These are phyloP conservation scores for Ustilago shanxiensis DNA, from an alignment of 1,284 basidiomycete genomes.

Conservation along the genomic window DNA sequence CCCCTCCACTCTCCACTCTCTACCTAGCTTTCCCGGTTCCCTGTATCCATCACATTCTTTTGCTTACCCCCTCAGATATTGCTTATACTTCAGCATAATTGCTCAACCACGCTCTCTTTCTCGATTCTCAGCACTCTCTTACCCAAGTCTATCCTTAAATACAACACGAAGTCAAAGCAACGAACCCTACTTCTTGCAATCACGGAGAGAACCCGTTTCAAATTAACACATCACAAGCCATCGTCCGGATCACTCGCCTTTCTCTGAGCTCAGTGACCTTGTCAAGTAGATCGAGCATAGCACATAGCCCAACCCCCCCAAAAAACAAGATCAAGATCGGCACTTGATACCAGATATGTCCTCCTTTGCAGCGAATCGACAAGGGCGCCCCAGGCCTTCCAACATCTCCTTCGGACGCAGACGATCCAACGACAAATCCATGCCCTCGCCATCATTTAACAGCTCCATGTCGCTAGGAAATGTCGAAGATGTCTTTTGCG, in stretches of 20 bases:
- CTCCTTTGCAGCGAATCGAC: conserved; percentile 41
- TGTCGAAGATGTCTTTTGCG: conserved; percentile 46
- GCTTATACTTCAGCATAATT: background rate
- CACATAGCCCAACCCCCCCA: background rate
- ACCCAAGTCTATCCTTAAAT: conserved; percentile 16
- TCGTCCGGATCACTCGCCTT: background rate
- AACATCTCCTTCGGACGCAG: conserved; percentile 34
- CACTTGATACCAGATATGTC: conserved; percentile 9
- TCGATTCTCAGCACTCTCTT: background rate
- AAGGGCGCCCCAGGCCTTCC: conserved; percentile 37
- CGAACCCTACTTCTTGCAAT: background rate
- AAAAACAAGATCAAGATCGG: background rate
- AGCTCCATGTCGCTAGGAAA: conserved; percentile 47
- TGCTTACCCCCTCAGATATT: background rate
- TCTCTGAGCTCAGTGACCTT: background rate
- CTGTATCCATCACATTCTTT: background rate
- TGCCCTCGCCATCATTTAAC: conserved; percentile 54
- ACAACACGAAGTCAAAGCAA: conserved; percentile 14
- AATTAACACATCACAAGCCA: background rate
- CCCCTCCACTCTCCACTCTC: background rate
- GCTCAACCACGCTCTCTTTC: conserved; percentile 16
- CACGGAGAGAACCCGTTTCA: background rate
- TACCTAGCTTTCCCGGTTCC: background rate
- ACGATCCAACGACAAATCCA: conserved; percentile 37
- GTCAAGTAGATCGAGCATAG: background rate